These are phyloP conservation scores for Parafenestella ontariensis DNA, from an alignment of 2,329 filamentous ascomycete genomes.

Conservation along the genomic window DNA sequence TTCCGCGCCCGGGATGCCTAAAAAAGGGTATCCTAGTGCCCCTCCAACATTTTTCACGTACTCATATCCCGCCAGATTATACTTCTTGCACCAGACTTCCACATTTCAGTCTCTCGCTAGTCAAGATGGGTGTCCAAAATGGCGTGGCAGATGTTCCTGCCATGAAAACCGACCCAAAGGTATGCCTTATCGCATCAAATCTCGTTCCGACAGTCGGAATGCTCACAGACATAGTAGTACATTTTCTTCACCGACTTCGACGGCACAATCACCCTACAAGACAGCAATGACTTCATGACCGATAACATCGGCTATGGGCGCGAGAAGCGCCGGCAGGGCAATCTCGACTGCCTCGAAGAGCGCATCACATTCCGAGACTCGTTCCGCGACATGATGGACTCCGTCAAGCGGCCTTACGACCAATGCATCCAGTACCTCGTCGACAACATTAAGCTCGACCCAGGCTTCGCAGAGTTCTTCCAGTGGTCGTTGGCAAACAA, in stretches of 20 bases:
- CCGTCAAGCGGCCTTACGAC: conserved; percentile 78
- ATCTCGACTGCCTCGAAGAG: conserved; percentile 77
- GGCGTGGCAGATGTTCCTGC: conserved; percentile 51
- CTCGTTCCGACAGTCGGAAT: conserved; percentile 4
- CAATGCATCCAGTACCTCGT: conserved; percentile 81
- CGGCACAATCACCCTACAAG: conserved; percentile 84
- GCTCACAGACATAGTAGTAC: conserved; percentile 59
- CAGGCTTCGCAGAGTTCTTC: conserved; percentile 87
- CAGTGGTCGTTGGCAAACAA: conserved; percentile 81
- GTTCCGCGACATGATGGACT: conserved; percentile 92
- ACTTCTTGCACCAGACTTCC: conserved; percentile 2
- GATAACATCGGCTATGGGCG: conserved; percentile 88
- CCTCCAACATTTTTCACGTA: conserved; percentile 15
- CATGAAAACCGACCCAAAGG: conserved; percentile 67
- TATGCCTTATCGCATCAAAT: conserved; percentile 7
- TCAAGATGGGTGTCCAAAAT: conserved; percentile 45
- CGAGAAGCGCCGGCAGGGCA: conserved; percentile 73
- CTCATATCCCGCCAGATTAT: not conserved
- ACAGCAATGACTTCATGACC: conserved; percentile 77
- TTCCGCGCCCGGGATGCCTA: conserved; percentile 30
- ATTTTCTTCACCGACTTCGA: conserved; percentile 99
- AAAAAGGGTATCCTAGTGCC: conserved; percentile 23
- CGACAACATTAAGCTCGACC: conserved; percentile 86
- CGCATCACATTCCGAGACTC: conserved; percentile 77
- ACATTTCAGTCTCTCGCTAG: not conserved